Conservation (phyloP, 2,329 filamentous ascomycete species). For the Curvularia hawaiiensis region DNA sequence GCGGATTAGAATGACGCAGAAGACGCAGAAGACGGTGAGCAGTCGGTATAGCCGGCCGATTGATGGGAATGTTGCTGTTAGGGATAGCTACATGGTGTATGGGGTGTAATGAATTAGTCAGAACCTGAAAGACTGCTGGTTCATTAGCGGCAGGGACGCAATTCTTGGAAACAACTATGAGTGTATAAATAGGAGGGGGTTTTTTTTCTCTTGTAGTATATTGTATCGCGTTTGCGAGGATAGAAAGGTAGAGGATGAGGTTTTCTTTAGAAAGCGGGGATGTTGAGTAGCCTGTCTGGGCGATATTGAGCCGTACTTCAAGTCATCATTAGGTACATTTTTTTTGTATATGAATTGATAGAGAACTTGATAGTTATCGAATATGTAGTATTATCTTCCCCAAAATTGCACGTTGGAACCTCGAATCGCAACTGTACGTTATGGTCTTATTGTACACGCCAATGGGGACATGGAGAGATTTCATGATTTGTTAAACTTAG, state of each 20-base stretch:
- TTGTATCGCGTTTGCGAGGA: background rate
- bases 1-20: background rate
- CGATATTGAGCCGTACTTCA: background rate
- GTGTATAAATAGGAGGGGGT: background rate
- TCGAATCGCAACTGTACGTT: no score
- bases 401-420: no score
- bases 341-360: background rate
- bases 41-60: conserved; percentile 11
- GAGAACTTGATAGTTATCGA: background rate
- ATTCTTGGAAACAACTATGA: background rate
- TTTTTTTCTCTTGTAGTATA: background rate
- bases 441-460: no score
- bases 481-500: no score
- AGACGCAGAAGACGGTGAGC: conserved; percentile 2
- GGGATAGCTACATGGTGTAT: conserved; percentile 13
- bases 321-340: background rate
- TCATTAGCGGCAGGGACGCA: background rate
- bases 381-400: no score
- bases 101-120: background rate
- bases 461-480: no score
- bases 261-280: background rate
- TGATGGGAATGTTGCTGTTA: conserved; percentile 10
- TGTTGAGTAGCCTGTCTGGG: background rate
- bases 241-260: background rate
- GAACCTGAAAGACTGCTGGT: background rate